These are phyloP conservation scores for Dorcoceras hygrometricum DNA, from an alignment of 257 asterid genomes.

Conservation along the genomic window DNA sequence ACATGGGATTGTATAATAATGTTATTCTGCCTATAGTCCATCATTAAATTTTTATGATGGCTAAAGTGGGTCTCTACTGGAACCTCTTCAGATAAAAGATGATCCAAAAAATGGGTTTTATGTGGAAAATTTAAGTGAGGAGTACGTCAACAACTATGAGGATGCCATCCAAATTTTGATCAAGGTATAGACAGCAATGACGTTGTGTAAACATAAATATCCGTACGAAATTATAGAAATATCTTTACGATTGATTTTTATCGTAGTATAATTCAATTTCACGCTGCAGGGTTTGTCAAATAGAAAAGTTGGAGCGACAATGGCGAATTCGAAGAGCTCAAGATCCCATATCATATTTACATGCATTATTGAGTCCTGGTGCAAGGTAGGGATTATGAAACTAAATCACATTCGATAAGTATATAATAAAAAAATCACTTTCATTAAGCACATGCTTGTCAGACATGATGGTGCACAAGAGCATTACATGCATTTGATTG, in stretches of 20 bases:
- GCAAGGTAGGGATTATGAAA: slow-evolving; percentile 58
- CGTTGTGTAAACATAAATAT: slow-evolving; percentile 1
- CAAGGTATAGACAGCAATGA: slow-evolving; percentile 45
- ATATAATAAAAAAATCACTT: neutral
- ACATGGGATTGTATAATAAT: neutral
- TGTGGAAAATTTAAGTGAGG: slow-evolving; percentile 89
- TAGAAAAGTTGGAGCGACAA: slow-evolving; percentile 84
- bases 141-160: slow-evolving; percentile 74
- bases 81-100: slow-evolving; percentile 63
- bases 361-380: slow-evolving; percentile 90
- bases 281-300: slow-evolving; percentile 79
- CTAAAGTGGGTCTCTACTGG: slow-evolving; percentile 17
- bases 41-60: neutral
- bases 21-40: neutral
- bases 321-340: slow-evolving; percentile 90
- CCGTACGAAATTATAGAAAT: neutral
- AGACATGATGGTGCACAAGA: neutral
- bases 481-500: too few species aligned
- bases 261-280: slow-evolving; percentile 6
- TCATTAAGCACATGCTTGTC: too few species aligned
- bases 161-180: slow-evolving; percentile 83
- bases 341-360: slow-evolving; percentile 90
- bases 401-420: neutral
- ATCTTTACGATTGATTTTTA: neutral
- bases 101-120: slow-evolving; percentile 77